These are phyloP conservation scores for Cryptosporidium tyzzeri DNA, from an alignment of 169 alveolate species.

Conservation along the genomic window DNA sequence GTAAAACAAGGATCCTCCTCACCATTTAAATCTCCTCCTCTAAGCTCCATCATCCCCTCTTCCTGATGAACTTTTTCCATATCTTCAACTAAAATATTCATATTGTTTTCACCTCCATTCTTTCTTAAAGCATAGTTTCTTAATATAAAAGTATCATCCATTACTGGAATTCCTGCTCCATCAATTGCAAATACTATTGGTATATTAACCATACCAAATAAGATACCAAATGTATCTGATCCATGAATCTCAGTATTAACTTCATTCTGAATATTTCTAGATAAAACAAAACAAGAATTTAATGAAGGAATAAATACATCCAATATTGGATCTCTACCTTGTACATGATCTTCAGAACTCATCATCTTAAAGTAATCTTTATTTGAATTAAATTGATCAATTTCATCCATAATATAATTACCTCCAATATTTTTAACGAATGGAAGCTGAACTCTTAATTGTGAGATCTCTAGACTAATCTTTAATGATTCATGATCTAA, in stretches of 20 bases:
- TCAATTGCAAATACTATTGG: slow-evolving; percentile 63
- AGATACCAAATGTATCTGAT: not conserved
- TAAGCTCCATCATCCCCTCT: not conserved
- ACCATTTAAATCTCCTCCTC: not conserved
- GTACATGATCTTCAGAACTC: not conserved
- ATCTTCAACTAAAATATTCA: not conserved
- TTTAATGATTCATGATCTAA: slow-evolving; percentile 15
- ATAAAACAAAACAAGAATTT: slow-evolving; percentile 37
- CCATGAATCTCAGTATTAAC: not conserved
- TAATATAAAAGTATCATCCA: slow-evolving; percentile 50
- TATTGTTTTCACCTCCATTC: not conserved
- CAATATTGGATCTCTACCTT: slow-evolving; percentile 33
- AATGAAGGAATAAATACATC: slow-evolving; percentile 60
- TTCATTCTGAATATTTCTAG: not conserved
- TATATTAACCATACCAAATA: slow-evolving; percentile 50
- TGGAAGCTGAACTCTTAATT: slow-evolving; percentile 63
- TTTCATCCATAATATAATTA: slow-evolving; percentile 8
- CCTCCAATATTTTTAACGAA: slow-evolving; percentile 55
- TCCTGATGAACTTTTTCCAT: not conserved
- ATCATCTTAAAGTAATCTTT: not conserved
- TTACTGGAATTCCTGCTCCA: slow-evolving; percentile 66
- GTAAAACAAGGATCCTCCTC: slow-evolving; percentile 49
- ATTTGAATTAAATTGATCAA: not conserved
- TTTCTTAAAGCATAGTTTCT: slow-evolving; percentile 27
- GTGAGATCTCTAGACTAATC: slow-evolving; percentile 35